A percentile compares a stretch with the other conserved stretches of the same genome.
Conservation (phyloP, 108 stramenopile species). For the Skeletonema potamos region DNA sequence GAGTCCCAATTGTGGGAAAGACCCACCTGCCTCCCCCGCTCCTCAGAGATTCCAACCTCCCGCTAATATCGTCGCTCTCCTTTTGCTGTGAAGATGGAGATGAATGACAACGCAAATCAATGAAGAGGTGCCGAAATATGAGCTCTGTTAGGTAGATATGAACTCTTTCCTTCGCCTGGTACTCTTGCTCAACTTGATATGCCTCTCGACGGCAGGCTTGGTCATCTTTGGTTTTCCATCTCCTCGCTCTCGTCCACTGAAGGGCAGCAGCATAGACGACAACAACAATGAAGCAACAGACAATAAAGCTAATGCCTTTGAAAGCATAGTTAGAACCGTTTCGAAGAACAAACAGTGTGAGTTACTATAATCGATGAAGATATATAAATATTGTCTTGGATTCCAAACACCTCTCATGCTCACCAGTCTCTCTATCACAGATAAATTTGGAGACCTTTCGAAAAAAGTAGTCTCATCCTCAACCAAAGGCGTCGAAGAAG, state of each 20-base stretch:
- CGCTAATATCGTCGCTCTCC: no score
- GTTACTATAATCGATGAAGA: background rate
- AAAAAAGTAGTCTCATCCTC: slow-evolving; percentile 18
- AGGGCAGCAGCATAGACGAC: background rate
- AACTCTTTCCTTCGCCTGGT: background rate
- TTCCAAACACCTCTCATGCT: background rate
- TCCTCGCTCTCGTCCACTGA: background rate
- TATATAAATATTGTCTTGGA: background rate
- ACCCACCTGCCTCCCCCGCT: no score
- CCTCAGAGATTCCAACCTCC: no score
- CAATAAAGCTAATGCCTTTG: slow-evolving; percentile 11
- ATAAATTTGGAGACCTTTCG: slow-evolving; percentile 34
- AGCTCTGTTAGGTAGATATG: no score
- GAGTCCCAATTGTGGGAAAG: no score
- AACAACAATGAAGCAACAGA: background rate
- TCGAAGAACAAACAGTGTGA: slow-evolving; percentile 19
- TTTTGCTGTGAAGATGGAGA: no score
- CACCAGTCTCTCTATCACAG: background rate
- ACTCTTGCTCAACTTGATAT: background rate
- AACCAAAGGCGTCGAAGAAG: slow-evolving; percentile 14
- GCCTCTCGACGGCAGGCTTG: background rate
- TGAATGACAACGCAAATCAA: no score
- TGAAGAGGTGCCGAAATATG: no score
- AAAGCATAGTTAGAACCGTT: slow-evolving; percentile 21
- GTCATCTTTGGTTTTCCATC: background rate